Base-by-base conservation (phyloP, 768 basidiomycete species). In the Rhodosporidiobolus sp. region DNA sequence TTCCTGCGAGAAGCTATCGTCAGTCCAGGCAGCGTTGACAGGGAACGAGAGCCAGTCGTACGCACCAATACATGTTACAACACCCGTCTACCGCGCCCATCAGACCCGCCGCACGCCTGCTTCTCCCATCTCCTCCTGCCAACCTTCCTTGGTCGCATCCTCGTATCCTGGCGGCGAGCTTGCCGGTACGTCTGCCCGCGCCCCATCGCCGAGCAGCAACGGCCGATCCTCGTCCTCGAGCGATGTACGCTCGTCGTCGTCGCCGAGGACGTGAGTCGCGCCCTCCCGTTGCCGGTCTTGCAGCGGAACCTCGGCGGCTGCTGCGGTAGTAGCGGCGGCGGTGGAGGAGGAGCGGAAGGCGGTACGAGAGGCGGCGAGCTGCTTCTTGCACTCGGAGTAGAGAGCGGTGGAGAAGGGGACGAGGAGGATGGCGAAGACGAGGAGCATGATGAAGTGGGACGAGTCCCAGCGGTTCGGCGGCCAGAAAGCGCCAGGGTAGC, bases 401-500 rank as follows among this genome's bases (percentile, higher is more conserved):
- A 56, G 22, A 19, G 32, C 28, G 32, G 55, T 17, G 20, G 34
- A 46, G 38, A 63, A 20, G 38, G 57, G 54, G 14, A n/a, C 17
- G 24, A 46, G 9, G 28, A 61, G 52, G 62, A 70, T 46, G 14
- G 71, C 58, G n/a, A 67, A 14, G 35, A 66, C 52, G 54, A 72
- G 38, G 48, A 72, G 48, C 45, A 67, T 22, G 48, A 57, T n/a
- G 57, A 52, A 72, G 43, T 72, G 71, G 22, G 49, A 59, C 2
- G 56, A 56, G 71, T 72, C 71, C 71, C 71, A 72, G n/a, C 62
- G 48, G 0, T 50, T 59, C 0, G 71, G 71, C 0, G 71, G 71
- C 71, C 71, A 72, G 45, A 72, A 63, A 0, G 49, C 46, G 19
- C 71, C 71, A 10, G 71, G 71, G 54, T 54, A 63, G 46, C 71